Evolutionary conservation across 371 early-diverging fungal genomes (phyloP), one percentile per base, ranked within the genome.

Genomic region (Actinomucor elegans): DNA sequence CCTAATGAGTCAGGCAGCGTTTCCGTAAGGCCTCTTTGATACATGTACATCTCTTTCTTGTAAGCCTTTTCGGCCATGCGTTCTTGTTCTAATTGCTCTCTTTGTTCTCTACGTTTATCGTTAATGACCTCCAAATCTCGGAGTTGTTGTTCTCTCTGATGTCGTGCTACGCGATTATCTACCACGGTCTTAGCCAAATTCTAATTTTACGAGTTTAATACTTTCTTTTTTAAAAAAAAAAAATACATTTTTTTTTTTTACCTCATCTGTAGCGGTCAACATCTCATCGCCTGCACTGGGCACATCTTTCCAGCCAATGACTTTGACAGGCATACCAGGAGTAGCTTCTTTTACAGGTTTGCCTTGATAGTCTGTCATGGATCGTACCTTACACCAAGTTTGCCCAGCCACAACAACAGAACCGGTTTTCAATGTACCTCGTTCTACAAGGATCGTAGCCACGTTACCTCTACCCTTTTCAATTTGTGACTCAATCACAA

Each of bases 221-320:
- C 11, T 40, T 28, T 26, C 14, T 28, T 18, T 42, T 26, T 29
- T 18, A 44, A 35, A 49, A 46, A 38, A 15, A 23, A 17, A 37
- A 28, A n/a, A n/a, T n/a, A n/a, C n/a, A n/a, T n/a, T n/a, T n/a
- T 15, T 31, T 14, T 15, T 28, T 21, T 11, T 24, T 67, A 81
- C 85, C 73, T 90, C 89, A 26, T 73, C 73, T 21, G 74, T 73
- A 2, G 92, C 93, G 36, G 92, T 86, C 10, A 96, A 60, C 44
- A 88, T 93, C 62, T 86, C 79, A 58, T 96, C 95, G 23, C 98
- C 98, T 11, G 95, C 96, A 17, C 71, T 71, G 4, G 97, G 97
- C 11, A 96, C 74, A 14, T 88, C 91, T 61, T 92, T 91, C 97
- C 98, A 97, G 2, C 98, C 98, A 59, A 81, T 84, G 12, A 97